Base-by-base conservation (phyloP, 768 basidiomycete genomes). In the Amanita exitialis region DNA sequence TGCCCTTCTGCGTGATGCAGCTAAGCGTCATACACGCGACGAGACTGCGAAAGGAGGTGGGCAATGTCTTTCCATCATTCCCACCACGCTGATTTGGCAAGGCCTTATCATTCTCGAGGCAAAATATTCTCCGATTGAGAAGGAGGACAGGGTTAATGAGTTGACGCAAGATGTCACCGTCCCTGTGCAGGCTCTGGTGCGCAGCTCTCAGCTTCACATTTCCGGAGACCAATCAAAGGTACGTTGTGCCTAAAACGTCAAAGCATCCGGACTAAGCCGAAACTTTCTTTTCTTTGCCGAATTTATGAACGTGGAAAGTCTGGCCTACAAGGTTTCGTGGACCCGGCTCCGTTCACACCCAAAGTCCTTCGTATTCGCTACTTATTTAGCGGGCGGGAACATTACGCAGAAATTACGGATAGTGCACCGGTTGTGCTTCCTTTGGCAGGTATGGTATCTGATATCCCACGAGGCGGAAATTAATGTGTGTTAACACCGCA, bases 281-380 rank as follows among this genome's bases (percentile, higher is more conserved):
- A 32, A 21, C 44, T 52, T 38, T 34, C 32, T 41, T 34, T 32
- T 47, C 32, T 47, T 52, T 51, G 20, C 56, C 27, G 32, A 48
- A 51, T 47, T 51, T 36, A 25, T 50, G 57, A 28, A 55, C 51
- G 32, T 48, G 30, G 30, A 34, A 57, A 86, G 87, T 70, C 80
- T 53, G 77, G 80, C 23, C 71, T 95, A 36, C 82, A 89, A 60
- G 91, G 91, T n/a, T 92, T 96, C 70, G 82, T 79, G 61, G 91
- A 95, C 68, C 86, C 88, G 51, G 82, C 83, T 15, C 82, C 87
- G 12, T 80, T 79, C n/a, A 72, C 76, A 49, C 66, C 75, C 44
- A 93, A 94, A 69, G 69, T 70, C 4, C 68, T 93, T 47, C 73
- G 79, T 27, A 71, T 94, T 35, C 78, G 80, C 41, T 94, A 94